Evolutionary conservation across 192 early-diverging fungal species (phyloP).

Genomic region (Spinellus fusiger): DNA sequence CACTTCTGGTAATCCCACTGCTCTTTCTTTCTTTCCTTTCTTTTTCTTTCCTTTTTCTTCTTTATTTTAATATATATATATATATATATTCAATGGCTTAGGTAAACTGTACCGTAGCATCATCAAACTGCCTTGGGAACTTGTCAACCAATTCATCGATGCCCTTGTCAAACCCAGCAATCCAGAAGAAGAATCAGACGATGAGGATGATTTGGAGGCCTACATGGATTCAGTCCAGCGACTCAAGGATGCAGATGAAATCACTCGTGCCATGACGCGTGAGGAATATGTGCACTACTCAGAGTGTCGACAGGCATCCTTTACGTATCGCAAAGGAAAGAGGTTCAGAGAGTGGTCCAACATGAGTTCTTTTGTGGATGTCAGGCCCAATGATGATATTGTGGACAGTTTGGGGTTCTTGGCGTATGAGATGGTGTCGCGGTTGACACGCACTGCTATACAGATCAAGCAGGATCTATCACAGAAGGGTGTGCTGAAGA

Average conservation of each 20-base stretch:
- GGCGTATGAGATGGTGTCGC: slow-evolving; percentile 90
- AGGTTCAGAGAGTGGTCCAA: slow-evolving; percentile 94
- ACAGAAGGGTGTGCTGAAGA: slow-evolving; percentile 18
- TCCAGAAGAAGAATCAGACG: slow-evolving; percentile 67
- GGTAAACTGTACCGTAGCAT: slow-evolving; percentile 57
- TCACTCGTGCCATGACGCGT: slow-evolving; percentile 90
- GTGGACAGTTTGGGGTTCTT: slow-evolving; percentile 97
- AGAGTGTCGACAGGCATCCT: slow-evolving; percentile 96
- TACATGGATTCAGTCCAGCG: slow-evolving; percentile 86
- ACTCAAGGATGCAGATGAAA: slow-evolving; percentile 81
- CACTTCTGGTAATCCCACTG: slow-evolving; percentile 50
- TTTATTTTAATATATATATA: neutral
- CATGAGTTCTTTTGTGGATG: slow-evolving; percentile 83
- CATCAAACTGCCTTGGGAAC: slow-evolving; percentile 92
- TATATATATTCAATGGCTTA: too few species aligned
- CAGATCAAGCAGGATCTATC: slow-evolving; percentile 67
- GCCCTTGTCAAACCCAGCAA: slow-evolving; percentile 20
- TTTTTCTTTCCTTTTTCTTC: neutral
- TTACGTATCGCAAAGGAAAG: slow-evolving; percentile 91
- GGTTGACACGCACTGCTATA: slow-evolving; percentile 83
- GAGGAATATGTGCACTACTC: slow-evolving; percentile 99
- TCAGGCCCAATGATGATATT: slow-evolving; percentile 87
- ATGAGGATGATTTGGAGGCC: slow-evolving; percentile 87
- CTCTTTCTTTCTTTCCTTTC: neutral
- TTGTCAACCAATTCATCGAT: slow-evolving; percentile 73